Evolutionary conservation across 164 flowering plant species (phyloP), one percentile per base, ranked within the genome.

Genomic region (Stephania cephalantha): DNA sequence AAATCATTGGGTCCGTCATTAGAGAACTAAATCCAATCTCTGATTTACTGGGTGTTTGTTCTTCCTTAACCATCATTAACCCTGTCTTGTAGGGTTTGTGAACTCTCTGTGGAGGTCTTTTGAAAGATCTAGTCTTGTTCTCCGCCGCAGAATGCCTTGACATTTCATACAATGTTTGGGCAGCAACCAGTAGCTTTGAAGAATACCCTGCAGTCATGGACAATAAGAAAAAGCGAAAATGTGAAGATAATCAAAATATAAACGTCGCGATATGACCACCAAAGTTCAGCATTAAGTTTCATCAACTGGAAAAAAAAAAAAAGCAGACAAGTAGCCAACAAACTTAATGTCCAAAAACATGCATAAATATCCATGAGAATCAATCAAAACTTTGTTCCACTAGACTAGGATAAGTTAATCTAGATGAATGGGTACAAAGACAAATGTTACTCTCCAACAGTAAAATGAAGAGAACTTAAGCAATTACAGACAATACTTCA

Each of bases 131-230:
- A 22, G 7, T 52, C 48, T 83, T 76, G 58, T 74, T 79, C 71
- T 76, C 83, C 80, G 77, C 81, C 44, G 52, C 48, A 18, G 84
- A 44, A 52, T 76, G 75, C 17, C 78, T 79, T 46, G 91, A 86
- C 68, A 94, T 81, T 66, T 85, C 89, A 72, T 64, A 82, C 6
- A 91, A 87, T n/a, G 83, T 89, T 78, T 87, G 89, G 76, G 98
- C 98, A 81, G 98, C 98, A 77, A 82, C 87, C 61, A 86, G 25
- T 61, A 82, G 42, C 69, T 79, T 78, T 20, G 91, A 88, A 69
- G 87, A 86, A 73, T 74, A 74, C 48, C 46, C 84, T 74, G 53
- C 93, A 87, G 84, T 69, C 67, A 79, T 53, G 71, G 71, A 68
- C 70, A 76, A 44, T 35, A 15, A 50, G 48, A 35, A 29, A 50